Conservation (phyloP, 768 basidiomycete species). For the Panellus pusillus region DNA sequence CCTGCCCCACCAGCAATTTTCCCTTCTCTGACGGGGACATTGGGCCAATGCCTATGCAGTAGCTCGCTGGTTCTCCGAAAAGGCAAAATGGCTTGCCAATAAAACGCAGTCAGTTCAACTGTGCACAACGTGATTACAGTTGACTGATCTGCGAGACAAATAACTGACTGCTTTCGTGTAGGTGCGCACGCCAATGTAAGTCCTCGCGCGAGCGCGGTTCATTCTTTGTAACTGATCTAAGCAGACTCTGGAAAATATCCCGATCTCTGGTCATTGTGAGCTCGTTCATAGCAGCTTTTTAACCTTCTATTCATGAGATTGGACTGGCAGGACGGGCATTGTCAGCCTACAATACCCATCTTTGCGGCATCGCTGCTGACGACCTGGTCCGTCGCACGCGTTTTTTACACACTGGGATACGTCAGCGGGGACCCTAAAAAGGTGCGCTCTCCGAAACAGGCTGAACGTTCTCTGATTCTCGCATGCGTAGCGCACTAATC, state of each 20-base stretch:
- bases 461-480: background rate
- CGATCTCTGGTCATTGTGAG: slow-evolving; percentile 47
- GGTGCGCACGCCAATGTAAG: slow-evolving; percentile 31
- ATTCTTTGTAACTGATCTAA: background rate
- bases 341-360: slow-evolving; percentile 40
- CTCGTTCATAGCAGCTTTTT: background rate
- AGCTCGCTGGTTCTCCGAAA: slow-evolving; percentile 50
- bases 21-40: slow-evolving; percentile 51
- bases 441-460: slow-evolving; percentile 24
- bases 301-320: background rate
- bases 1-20: slow-evolving; percentile 43
- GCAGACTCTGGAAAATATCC: slow-evolving; percentile 49
- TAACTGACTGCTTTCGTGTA: too few species aligned
- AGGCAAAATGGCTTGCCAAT: slow-evolving; percentile 40
- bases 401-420: slow-evolving; percentile 49
- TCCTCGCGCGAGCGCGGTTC: background rate
- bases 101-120: slow-evolving; percentile 47
- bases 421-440: slow-evolving; percentile 42
- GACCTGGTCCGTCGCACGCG: slow-evolving; percentile 42
- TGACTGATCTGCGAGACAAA: too few species aligned
- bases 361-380: slow-evolving; percentile 38
- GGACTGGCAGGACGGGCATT: slow-evolving; percentile 37
- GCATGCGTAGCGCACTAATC: slow-evolving; percentile 8
- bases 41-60: slow-evolving; percentile 48
- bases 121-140: slow-evolving; percentile 44